Base-by-base conservation (phyloP, 768 basidiomycete genomes). In the Collybiopsis confluens region DNA sequence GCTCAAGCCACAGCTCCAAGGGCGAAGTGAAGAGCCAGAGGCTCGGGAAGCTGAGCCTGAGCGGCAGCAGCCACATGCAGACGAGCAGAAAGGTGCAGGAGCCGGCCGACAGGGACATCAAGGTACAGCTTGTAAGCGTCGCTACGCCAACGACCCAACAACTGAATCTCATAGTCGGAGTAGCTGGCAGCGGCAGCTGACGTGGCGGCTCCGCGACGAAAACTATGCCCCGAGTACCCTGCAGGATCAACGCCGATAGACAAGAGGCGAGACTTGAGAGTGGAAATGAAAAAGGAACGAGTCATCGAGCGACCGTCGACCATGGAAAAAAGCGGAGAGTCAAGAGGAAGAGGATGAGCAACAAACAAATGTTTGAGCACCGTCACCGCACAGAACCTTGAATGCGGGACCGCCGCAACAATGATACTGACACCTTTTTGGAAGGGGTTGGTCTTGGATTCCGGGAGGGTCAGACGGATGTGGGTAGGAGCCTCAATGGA, bases 391-490 rank as follows among this genome's bases (percentile, higher is more conserved):
- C n/a, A n/a, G n/a, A n/a, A n/a, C n/a, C n/a, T n/a, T n/a, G 23
- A 45, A 2, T 4, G 7, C 4, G 57, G 62, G 2, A 59, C 62
- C 3, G 55, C 50, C 0, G 68, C 61, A 16, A 68, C 36, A 23
- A 45, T 52, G 21, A 68, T 60, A 6, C 56, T 49, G 40, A 64
- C 55, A 1, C 67, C 67, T 41, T 59, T 59, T 5, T 68, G 58
- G 50, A 72, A 73, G 1, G 68, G 68, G 58, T 72, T 66, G 1
- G 69, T 71, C 54, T 73, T 72, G 4, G 71, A 73, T 2, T 61
- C 59, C 2, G 71, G 68, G 0, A 73, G 58, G 8, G 61, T 61
- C 40, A 70, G 61, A 10, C 30, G 43, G 16, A 68, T 24, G 33
- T 65, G 61, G 0, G 59, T 60, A 7, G 67, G 55, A 11, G 57